Base-by-base conservation (phyloP, 2,329 filamentous ascomycete species). In the Cercospora sesami region DNA sequence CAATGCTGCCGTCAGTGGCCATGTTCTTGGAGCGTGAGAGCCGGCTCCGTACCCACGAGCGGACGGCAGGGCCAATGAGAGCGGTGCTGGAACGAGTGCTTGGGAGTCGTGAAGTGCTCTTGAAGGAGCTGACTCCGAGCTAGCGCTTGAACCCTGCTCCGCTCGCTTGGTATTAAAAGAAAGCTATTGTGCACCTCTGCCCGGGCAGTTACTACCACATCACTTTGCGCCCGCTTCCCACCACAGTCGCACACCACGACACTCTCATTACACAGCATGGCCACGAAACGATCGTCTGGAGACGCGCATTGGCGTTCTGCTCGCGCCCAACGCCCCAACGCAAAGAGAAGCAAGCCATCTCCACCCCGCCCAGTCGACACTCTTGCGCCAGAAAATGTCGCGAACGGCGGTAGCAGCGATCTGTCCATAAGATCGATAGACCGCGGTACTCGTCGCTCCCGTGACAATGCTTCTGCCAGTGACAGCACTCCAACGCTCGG, bases 311-410 rank as follows among this genome's bases (percentile, higher is more conserved):
- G 64, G 4, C 60, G 23, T 9, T 8, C 30, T 4, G 10, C 14
- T 8, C 53, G 36, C 4, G 42, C 36, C 12, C 30, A 9, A 10
- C 18, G 39, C 28, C n/a, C 23, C 7, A 14, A 7, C 16, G 10
- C 26, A 30, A 67, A 67, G 48, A 36, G 65, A 31, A 60, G 55
- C 51, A 64, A 64, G 30, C 18, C 16, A n/a, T 57, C 31, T 16
- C 33, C 51, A 31, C 28, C 33, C n/a, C 28, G 53, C 53, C 53
- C 23, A n/a, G 53, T 33, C 53, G 30, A 14, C 26, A 26, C 26
- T 30, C 26, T 30, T 12, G 23, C 26, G 30, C 26, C 26, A 58
- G 14, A 58, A 58, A 30, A n/a, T 57, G 53, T 57, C 14, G 23
- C 26, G 16, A 23, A 18, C 23, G 53, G 30, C 26, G 16, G 53